Conservation (phyloP, 495 filamentous ascomycete genomes). For the Trichocladium uniseriatum region DNA sequence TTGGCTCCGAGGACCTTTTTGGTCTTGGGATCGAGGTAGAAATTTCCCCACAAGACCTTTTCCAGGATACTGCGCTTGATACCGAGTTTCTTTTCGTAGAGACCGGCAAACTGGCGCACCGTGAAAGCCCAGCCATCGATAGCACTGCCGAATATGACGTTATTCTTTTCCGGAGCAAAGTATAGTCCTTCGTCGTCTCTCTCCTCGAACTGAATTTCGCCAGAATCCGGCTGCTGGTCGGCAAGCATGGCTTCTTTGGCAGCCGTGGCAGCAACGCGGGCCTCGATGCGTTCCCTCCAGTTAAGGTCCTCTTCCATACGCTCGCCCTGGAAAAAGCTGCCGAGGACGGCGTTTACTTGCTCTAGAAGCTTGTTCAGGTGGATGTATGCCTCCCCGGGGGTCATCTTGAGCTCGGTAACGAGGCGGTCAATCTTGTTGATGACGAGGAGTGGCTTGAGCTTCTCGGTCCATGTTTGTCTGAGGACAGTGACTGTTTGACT, state of each 20-base stretch:
- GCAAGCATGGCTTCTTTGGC: conserved; percentile 40
- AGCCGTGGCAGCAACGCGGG: conserved; percentile 55
- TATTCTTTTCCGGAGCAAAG: conserved; percentile 95
- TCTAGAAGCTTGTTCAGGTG: conserved; percentile 86
- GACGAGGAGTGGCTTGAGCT: conserved; percentile 85
- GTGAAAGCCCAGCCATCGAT: conserved; percentile 99
- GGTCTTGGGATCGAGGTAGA: conserved; percentile 93
- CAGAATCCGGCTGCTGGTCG: conserved; percentile 41
- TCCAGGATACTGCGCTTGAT: conserved; percentile 87
- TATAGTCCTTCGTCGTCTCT: conserved; percentile 96
- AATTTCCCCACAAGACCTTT: conserved; percentile 95
- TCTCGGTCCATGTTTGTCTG: conserved; percentile 90
- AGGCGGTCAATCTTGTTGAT: conserved; percentile 98
- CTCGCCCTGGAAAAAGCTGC: conserved; percentile 95
- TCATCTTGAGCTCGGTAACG: conserved; percentile 89
- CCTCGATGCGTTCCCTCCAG: conserved; percentile 90
- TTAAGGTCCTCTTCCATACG: conserved; percentile 97
- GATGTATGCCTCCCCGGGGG: conserved; percentile 74
- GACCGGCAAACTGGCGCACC: conserved; percentile 78
- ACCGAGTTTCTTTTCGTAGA: conserved; percentile 95
- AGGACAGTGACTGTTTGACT: conserved; percentile 97
- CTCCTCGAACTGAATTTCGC: conserved; percentile 70
- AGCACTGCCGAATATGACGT: conserved; percentile 97
- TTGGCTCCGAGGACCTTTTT: conserved; percentile 85
- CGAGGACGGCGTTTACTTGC: conserved; percentile 94